Percentiles rank a stretch among this genome's conserved stretches.
These are phyloP conservation scores for Paraphoma sp. DNA, from an alignment of 2,329 filamentous ascomycete species.

Conservation along the genomic window DNA sequence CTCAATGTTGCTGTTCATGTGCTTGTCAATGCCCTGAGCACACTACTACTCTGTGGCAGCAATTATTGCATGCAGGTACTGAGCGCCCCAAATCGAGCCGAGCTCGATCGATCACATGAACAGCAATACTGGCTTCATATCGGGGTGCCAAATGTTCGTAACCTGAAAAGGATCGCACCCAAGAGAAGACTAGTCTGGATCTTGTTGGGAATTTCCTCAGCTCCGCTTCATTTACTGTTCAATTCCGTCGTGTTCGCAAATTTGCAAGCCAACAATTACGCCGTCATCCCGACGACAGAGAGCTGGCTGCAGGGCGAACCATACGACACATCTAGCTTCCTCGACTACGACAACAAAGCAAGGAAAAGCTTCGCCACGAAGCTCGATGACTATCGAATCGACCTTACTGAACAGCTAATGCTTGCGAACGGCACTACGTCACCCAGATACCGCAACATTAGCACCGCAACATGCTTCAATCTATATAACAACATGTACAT, in stretches of 20 bases:
- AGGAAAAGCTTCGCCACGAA: not conserved
- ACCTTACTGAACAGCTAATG: not conserved
- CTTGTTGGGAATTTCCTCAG: conserved; percentile 8
- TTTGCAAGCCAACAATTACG: conserved; percentile 22
- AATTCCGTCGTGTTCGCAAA: conserved; percentile 25
- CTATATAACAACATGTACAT: conserved; percentile 17
- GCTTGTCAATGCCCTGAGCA: conserved; percentile 55
- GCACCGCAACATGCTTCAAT: conserved; percentile 11
- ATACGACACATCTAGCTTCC: conserved; percentile 14
- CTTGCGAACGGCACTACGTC: not conserved
- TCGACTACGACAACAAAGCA: not conserved
- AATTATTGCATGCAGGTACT: conserved; percentile 40
- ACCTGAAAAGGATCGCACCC: conserved; percentile 27
- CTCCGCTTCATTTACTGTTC: conserved; percentile 25
- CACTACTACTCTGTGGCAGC: conserved; percentile 28
- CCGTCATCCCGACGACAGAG: conserved; percentile 12
- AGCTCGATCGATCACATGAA: conserved; percentile 29
- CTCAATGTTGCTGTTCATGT: conserved; percentile 48
- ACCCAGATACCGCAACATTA: conserved; percentile 5
- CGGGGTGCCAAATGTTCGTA: conserved; percentile 53
- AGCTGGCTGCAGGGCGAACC: conserved; percentile 13
- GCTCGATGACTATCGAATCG: not conserved
- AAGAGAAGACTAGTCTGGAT: conserved; percentile 11
- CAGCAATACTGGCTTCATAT: conserved; percentile 48
- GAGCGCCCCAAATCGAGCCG: conserved; percentile 24